These are phyloP conservation scores for Kwoniella botswanensis DNA, from an alignment of 768 basidiomycete species.

Conservation along the genomic window DNA sequence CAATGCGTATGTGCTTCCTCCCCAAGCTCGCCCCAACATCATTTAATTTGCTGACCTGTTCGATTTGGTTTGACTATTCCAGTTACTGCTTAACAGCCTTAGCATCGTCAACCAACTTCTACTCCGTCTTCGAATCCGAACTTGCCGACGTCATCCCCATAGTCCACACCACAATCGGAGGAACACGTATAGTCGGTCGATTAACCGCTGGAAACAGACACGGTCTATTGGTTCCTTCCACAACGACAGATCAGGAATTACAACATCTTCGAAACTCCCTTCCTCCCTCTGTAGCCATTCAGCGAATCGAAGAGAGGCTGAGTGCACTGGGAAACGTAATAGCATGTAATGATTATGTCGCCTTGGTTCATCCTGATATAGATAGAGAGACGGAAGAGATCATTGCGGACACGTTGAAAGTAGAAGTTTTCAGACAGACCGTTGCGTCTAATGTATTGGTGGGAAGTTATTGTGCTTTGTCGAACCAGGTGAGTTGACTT, in stretches of 20 bases:
- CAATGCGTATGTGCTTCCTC: conserved; percentile 64
- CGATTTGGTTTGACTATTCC: not conserved
- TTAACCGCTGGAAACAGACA: conserved; percentile 95
- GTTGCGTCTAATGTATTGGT: conserved; percentile 96
- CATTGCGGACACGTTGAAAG: conserved; percentile 98
- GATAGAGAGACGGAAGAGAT: conserved; percentile 99
- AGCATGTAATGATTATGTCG: conserved; percentile 97
- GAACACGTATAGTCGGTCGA: conserved; percentile 90
- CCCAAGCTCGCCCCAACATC: not conserved
- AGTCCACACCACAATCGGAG: conserved; percentile 92
- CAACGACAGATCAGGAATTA: conserved; percentile 96
- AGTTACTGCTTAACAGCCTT: conserved; percentile 94
- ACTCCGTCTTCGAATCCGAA: conserved; percentile 95
- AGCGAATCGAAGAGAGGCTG: conserved; percentile 94
- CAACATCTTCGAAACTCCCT: conserved; percentile 96
- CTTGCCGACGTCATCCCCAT: conserved; percentile 91
- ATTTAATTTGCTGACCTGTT: conserved; percentile 6
- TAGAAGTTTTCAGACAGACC: conserved; percentile 98
- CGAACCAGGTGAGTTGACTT: conserved; percentile 69
- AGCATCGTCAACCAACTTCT: conserved; percentile 95
- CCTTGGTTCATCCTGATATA: conserved; percentile 95
- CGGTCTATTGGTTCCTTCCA: conserved; percentile 91
- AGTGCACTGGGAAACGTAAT: conserved; percentile 98
- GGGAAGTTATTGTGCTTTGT: conserved; percentile 91
- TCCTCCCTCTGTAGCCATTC: conserved; percentile 89